A percentile compares a stretch with the other conserved stretches of the same genome.
phyloP scores from a whole-genome alignment of 2,329 filamentous ascomycete species.

The Ophiostoma piceae region DNA sequence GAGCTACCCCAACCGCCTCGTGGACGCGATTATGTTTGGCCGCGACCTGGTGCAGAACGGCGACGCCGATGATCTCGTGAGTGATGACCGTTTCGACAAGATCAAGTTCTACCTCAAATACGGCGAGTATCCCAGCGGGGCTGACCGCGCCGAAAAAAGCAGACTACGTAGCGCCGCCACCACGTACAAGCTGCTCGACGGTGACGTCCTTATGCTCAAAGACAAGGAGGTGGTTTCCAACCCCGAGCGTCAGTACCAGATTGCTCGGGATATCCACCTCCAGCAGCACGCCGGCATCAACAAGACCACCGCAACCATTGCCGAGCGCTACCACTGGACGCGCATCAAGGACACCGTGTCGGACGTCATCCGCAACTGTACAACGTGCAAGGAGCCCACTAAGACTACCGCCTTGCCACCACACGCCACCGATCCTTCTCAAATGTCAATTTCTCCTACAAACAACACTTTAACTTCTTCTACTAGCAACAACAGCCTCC shows the following conservation, averaged over 20 bases:
- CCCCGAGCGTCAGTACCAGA: conserved; percentile 82
- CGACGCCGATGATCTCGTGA: conserved; percentile 75
- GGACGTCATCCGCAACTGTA: conserved; percentile 86
- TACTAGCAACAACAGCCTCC: conserved; percentile 12
- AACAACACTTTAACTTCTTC: neutral
- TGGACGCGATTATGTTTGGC: conserved; percentile 76
- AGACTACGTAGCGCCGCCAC: conserved; percentile 88
- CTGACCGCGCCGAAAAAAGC: conserved; percentile 92
- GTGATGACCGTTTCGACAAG: conserved; percentile 97
- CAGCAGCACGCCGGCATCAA: conserved; percentile 87
- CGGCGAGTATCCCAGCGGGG: conserved; percentile 85
- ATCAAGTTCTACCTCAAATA: conserved; percentile 96
- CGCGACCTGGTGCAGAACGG: conserved; percentile 51
- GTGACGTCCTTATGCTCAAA: conserved; percentile 88
- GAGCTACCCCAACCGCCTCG: conserved; percentile 61
- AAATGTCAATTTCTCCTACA: neutral
- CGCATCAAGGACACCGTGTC: conserved; percentile 96
- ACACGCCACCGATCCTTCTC: conserved; percentile 9
- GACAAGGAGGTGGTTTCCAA: conserved; percentile 96
- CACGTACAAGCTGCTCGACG: conserved; percentile 79
- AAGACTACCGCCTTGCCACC: conserved; percentile 39
- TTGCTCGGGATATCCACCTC: conserved; percentile 71
- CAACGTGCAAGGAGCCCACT: conserved; percentile 76
- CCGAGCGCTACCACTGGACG: conserved; percentile 94
- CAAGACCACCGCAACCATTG: conserved; percentile 91